These are phyloP conservation scores for Jatropha multifida DNA, from an alignment of 441 rosid species.

Conservation along the genomic window DNA sequence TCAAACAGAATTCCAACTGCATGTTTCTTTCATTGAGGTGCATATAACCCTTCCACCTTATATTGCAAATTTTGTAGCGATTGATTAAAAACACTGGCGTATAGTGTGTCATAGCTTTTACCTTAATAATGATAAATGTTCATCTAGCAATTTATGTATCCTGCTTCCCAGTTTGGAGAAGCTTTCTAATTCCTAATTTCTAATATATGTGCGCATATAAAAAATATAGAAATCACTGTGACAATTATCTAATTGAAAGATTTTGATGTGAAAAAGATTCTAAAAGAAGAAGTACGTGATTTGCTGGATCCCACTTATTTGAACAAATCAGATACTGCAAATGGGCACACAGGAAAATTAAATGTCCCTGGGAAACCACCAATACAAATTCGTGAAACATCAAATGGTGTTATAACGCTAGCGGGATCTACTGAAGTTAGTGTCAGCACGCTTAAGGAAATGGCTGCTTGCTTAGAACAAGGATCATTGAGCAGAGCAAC, in stretches of 20 bases:
- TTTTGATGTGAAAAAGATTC: slow-evolving; percentile 64
- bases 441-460: slow-evolving; percentile 74
- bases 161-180: slow-evolving; percentile 5
- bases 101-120: background rate
- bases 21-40: slow-evolving; percentile 98
- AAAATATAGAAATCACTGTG: slow-evolving; percentile 6
- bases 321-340: slow-evolving; percentile 62
- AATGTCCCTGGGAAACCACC: slow-evolving; percentile 81
- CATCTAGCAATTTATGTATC: background rate
- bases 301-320: slow-evolving; percentile 68
- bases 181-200: slow-evolving; percentile 12
- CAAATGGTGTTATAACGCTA: slow-evolving; percentile 91
- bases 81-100: background rate
- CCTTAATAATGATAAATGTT: slow-evolving; percentile 3
- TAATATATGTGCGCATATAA: background rate
- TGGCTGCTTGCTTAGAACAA: slow-evolving; percentile 93
- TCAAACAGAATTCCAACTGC: slow-evolving; percentile 80
- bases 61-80: background rate
- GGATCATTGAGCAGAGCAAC: slow-evolving; percentile 96
- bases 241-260: slow-evolving; percentile 26
- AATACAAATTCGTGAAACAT: slow-evolving; percentile 95
- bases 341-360: slow-evolving; percentile 59
- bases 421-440: slow-evolving; percentile 96
- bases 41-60: slow-evolving; percentile 19
- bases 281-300: slow-evolving; percentile 96